Percentiles rank a stretch among this genome's conserved stretches.
These are phyloP conservation scores for Hyaloscypha finlandica DNA, from an alignment of 495 filamentous ascomycete genomes.

Conservation along the genomic window DNA sequence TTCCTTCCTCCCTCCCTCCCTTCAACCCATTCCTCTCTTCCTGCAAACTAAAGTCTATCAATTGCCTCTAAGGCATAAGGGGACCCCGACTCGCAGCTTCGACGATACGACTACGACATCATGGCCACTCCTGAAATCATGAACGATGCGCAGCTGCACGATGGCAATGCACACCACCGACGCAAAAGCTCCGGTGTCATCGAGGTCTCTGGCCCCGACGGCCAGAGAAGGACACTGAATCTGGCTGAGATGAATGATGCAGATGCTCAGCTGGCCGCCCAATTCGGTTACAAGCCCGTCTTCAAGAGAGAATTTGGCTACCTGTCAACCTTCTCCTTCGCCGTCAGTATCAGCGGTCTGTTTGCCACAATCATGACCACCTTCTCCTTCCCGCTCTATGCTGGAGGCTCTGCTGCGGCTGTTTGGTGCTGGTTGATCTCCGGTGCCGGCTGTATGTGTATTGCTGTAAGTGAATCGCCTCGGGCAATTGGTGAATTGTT, in stretches of 20 bases:
- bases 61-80: neutral
- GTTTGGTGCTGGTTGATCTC: constrained; percentile 69
- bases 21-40: neutral
- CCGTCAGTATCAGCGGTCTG: constrained; percentile 61
- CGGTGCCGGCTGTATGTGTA: constrained; percentile 63
- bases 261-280: constrained; percentile 31
- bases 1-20: neutral
- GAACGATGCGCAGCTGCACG: neutral
- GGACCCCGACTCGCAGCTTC: no score
- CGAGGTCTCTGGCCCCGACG: constrained; percentile 22
- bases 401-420: constrained; percentile 59
- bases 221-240: constrained; percentile 20
- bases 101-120: neutral
- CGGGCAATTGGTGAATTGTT: neutral
- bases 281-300: constrained; percentile 41
- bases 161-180: constrained; percentile 11
- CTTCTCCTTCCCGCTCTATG: constrained; percentile 59
- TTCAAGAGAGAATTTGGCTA: constrained; percentile 67
- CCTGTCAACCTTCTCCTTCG: constrained; percentile 64
- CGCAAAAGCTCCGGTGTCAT: constrained; percentile 18
- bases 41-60: neutral
- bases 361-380: constrained; percentile 64
- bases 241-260: constrained; percentile 28
- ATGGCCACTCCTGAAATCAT: neutral
- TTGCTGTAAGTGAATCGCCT: constrained; percentile 47